A percentile compares a stretch with the other conserved stretches of the same genome.
Conservation (phyloP, 768 basidiomycete species). For the Dentipellis sp. region DNA sequence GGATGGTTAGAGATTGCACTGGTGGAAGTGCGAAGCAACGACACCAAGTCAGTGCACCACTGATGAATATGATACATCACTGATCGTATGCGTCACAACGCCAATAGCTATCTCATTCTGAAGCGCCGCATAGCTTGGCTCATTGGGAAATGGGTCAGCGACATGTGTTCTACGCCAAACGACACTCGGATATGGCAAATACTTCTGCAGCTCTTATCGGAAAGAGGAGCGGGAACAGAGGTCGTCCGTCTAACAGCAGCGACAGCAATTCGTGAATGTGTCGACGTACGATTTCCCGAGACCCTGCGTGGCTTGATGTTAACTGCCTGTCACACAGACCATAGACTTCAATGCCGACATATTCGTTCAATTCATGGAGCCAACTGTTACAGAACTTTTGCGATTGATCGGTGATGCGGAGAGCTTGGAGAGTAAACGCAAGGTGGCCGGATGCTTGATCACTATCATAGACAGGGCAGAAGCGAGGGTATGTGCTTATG, state of each 20-base stretch:
- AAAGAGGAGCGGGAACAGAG: slow-evolving; percentile 65
- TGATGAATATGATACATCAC: neutral
- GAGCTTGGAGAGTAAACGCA: slow-evolving; percentile 66
- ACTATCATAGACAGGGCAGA: slow-evolving; percentile 50
- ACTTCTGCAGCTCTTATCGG: slow-evolving; percentile 65
- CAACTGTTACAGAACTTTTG: slow-evolving; percentile 57
- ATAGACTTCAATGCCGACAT: slow-evolving; percentile 48
- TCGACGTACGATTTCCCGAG: slow-evolving; percentile 53
- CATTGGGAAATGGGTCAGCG: slow-evolving; percentile 80
- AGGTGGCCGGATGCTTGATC: slow-evolving; percentile 62
- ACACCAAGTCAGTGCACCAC: slow-evolving; percentile 40
- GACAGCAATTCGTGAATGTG: slow-evolving; percentile 67
- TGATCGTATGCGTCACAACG: slow-evolving; percentile 5
- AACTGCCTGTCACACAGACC: slow-evolving; percentile 31
- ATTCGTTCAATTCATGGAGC: slow-evolving; percentile 64
- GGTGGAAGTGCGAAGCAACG: slow-evolving; percentile 48
- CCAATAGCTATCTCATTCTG: slow-evolving; percentile 72
- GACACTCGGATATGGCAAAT: slow-evolving; percentile 72
- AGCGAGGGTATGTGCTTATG: slow-evolving; percentile 19
- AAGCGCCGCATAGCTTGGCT: slow-evolving; percentile 96
- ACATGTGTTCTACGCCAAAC: slow-evolving; percentile 49
- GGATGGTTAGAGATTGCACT: slow-evolving; percentile 55
- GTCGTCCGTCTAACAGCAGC: slow-evolving; percentile 87
- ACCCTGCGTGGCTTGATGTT: slow-evolving; percentile 6
- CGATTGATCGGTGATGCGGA: slow-evolving; percentile 63